A percentile compares a stretch with the other conserved stretches of the same genome.
Conservation (phyloP, 352 stramenopile genomes). For the Globisporangium solare region DNA sequence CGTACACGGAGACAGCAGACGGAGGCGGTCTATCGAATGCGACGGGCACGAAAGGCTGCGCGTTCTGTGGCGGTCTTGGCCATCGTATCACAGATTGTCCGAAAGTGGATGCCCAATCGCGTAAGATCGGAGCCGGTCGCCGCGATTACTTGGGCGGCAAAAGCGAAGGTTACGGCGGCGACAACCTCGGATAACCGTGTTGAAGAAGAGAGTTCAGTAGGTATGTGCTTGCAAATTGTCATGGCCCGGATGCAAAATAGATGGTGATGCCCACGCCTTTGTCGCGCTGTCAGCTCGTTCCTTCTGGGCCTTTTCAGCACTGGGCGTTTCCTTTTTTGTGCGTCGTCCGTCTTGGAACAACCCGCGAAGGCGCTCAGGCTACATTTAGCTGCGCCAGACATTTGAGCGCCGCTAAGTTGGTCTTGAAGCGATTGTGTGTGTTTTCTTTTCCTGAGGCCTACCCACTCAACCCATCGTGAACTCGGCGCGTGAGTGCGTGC, state of each 20-base stretch:
- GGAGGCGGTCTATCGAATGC: slow-evolving; percentile 41
- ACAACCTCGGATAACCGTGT: slow-evolving; percentile 68
- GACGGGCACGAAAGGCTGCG: slow-evolving; percentile 92
- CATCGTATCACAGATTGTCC: slow-evolving; percentile 99
- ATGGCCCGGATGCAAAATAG: neutral
- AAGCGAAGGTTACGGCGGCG: slow-evolving; percentile 92
- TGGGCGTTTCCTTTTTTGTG: neutral
- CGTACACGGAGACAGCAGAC: slow-evolving; percentile 84
- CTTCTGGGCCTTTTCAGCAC: neutral
- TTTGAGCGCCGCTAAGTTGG: neutral
- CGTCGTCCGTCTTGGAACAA: neutral
- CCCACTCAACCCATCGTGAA: neutral
- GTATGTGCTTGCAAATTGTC: neutral
- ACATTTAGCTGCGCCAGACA: neutral
- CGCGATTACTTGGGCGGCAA: slow-evolving; percentile 93
- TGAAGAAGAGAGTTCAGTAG: neutral
- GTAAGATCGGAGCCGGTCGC: slow-evolving; percentile 90
- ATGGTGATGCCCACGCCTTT: neutral
- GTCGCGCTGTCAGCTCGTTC: neutral
- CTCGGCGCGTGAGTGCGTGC: neutral
- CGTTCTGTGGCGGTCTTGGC: slow-evolving; percentile 97
- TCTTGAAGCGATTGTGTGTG: neutral
- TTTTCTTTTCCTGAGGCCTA: neutral
- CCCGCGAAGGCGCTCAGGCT: neutral
- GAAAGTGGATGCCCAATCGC: slow-evolving; percentile 97